phyloP scores from a whole-genome alignment of 2,329 filamentous ascomycete species.

The Kalmusia sp. region DNA sequence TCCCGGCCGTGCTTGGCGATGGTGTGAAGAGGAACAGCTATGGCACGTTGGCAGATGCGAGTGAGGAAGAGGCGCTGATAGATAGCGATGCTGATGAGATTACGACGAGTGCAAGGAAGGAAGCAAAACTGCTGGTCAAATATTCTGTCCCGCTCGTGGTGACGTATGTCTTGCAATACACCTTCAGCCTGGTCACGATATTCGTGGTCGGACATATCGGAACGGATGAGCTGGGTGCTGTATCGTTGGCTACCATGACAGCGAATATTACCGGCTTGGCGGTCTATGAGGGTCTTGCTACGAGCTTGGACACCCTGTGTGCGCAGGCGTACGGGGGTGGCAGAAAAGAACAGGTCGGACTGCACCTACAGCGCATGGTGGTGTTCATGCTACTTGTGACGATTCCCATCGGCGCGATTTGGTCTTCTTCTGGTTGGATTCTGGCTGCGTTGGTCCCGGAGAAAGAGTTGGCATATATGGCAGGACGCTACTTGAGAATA shows the following conservation, averaged over 20 bases:
- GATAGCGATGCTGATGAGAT: conserved; percentile 27
- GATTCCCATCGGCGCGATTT: conserved; percentile 58
- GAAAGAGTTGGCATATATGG: conserved; percentile 55
- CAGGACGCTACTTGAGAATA: conserved; percentile 58
- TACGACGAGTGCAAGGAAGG: conserved; percentile 31
- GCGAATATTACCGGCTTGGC: conserved; percentile 63
- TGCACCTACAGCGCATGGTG: conserved; percentile 62
- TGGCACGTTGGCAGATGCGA: conserved; percentile 33
- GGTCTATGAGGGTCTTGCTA: conserved; percentile 60
- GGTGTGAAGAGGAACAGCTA: conserved; percentile 31
- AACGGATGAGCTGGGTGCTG: conserved; percentile 60
- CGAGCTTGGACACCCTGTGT: conserved; percentile 59
- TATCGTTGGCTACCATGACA: conserved; percentile 60
- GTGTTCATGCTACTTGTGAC: conserved; percentile 57
- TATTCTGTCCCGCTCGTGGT: conserved; percentile 59
- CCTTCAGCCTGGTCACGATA: conserved; percentile 59
- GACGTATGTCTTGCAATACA: conserved; percentile 64
- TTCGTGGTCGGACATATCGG: conserved; percentile 61
- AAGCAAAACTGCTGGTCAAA: conserved; percentile 44
- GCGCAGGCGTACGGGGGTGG: conserved; percentile 61
- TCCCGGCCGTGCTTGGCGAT: conserved; percentile 26
- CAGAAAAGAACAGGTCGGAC: conserved; percentile 55
- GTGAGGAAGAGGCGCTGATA: conserved; percentile 36
- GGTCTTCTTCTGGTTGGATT: conserved; percentile 58
- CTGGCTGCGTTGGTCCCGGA: conserved; percentile 57